Conservation (phyloP, 139 green algal species). For the Chlamydomonas urium region DNA sequence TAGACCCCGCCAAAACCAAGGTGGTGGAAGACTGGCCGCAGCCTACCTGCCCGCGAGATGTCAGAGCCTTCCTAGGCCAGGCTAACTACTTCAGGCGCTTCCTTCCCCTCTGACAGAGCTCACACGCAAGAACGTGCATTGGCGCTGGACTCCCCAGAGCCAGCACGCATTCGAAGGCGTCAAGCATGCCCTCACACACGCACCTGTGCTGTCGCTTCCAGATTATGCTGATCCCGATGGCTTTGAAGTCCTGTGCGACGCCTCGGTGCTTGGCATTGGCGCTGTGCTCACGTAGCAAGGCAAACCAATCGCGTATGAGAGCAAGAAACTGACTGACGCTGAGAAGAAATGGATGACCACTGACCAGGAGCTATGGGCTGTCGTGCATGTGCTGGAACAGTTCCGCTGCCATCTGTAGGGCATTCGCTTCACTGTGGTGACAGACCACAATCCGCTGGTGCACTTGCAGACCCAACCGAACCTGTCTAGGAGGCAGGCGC, state of each 20-base stretch:
- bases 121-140: background rate
- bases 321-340: constrained; percentile 17
- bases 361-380: constrained; percentile 22
- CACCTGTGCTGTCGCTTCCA: constrained; percentile 29
- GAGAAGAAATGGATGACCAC: constrained; percentile 24
- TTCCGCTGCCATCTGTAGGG: constrained; percentile 19
- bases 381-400: constrained; percentile 1
- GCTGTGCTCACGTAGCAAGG: constrained; percentile 28
- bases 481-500: background rate
- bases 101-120: constrained; percentile 28
- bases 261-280: constrained; percentile 16
- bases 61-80: constrained; percentile 15
- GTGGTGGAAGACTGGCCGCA: background rate
- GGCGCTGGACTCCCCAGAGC: constrained; percentile 1
- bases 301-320: constrained; percentile 16
- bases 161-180: constrained; percentile 24
- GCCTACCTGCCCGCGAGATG: background rate
- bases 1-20: background rate
- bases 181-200: constrained; percentile 19
- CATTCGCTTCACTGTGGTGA: background rate
- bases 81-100: constrained; percentile 36
- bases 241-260: constrained; percentile 25
- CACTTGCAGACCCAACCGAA: constrained; percentile 9
- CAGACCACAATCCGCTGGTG: constrained; percentile 17
- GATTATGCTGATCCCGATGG: background rate